phyloP scores from a whole-genome alignment of 1,284 basidiomycete genomes.

The Singerocomus rubriflavus region DNA sequence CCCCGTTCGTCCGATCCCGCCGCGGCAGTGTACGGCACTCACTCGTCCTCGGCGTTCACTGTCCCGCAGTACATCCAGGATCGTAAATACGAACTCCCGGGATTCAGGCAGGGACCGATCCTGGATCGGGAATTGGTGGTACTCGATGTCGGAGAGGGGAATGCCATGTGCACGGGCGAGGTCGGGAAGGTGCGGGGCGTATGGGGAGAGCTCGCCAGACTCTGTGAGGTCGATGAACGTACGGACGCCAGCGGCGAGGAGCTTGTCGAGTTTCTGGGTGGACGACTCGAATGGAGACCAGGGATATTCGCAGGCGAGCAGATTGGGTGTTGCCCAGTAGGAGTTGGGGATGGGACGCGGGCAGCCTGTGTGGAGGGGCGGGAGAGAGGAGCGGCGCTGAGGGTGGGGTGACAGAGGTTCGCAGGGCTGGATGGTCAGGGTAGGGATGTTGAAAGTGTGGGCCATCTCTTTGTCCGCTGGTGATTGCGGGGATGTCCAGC shows the following conservation, averaged over 20 bases:
- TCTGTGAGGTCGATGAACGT: slow-evolving; percentile 81
- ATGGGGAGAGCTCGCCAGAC: slow-evolving; percentile 63
- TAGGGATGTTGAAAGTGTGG: slow-evolving; percentile 1
- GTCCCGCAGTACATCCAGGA: slow-evolving; percentile 55
- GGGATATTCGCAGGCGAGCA: slow-evolving; percentile 77
- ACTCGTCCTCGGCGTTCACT: slow-evolving; percentile 54
- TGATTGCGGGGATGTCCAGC: slow-evolving; percentile 8
- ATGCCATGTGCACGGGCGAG: slow-evolving; percentile 55
- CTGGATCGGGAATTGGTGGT: slow-evolving; percentile 72
- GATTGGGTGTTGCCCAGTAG: slow-evolving; percentile 71
- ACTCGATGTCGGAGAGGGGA: slow-evolving; percentile 52
- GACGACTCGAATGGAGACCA: slow-evolving; percentile 53
- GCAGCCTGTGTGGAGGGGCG: slow-evolving; percentile 14
- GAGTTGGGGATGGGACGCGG: slow-evolving; percentile 72
- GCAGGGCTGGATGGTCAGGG: slow-evolving; percentile 11
- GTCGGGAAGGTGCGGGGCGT: slow-evolving; percentile 51
- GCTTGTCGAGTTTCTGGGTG: slow-evolving; percentile 61
- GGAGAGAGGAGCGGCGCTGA: slow-evolving; percentile 23
- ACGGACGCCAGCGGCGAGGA: slow-evolving; percentile 65
- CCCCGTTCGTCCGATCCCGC: slow-evolving; percentile 73
- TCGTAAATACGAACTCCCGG: slow-evolving; percentile 49
- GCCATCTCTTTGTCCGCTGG: slow-evolving; percentile 13
- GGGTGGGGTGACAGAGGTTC: background rate
- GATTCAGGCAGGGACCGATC: slow-evolving; percentile 63
- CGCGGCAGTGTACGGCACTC: slow-evolving; percentile 70